Percentiles rank a stretch among this genome's conserved stretches.
These are phyloP conservation scores for Aspergillus hortae DNA, from an alignment of 2,329 filamentous ascomycete genomes.

Conservation along the genomic window DNA sequence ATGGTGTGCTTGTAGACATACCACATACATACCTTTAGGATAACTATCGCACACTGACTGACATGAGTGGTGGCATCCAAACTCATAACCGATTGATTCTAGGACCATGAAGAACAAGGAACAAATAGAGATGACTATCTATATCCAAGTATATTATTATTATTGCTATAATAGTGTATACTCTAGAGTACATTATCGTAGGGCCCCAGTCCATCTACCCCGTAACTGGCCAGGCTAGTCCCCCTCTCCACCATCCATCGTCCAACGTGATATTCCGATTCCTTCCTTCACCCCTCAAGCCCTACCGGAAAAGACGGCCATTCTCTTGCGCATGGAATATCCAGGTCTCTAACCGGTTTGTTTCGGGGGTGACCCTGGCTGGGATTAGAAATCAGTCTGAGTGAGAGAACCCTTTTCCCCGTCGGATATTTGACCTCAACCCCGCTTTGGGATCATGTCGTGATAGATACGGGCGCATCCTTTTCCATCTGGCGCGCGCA, in stretches of 20 bases:
- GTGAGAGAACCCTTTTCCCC: not conserved
- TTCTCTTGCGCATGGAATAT: not conserved
- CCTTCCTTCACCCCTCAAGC: not conserved
- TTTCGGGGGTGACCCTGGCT: not conserved
- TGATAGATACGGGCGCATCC: not conserved
- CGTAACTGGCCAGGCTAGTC: no score
- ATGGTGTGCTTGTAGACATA: no score
- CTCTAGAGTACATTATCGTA: no score
- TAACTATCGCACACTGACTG: no score
- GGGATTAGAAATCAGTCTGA: not conserved
- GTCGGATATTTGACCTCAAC: not conserved
- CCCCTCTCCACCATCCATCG: not conserved
- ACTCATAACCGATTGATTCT: no score
- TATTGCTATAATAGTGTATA: no score
- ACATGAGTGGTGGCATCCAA: no score
- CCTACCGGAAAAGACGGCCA: not conserved
- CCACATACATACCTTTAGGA: no score
- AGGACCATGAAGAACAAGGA: no score
- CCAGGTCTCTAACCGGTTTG: not conserved
- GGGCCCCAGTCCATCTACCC: no score
- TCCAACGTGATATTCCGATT: not conserved
- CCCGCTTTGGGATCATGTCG: not conserved
- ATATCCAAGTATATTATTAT: no score
- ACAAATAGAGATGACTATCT: no score
- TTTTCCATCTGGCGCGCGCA: not conserved